These are phyloP conservation scores for Leccinum broughii DNA, from an alignment of 768 basidiomycete species.

Conservation along the genomic window DNA sequence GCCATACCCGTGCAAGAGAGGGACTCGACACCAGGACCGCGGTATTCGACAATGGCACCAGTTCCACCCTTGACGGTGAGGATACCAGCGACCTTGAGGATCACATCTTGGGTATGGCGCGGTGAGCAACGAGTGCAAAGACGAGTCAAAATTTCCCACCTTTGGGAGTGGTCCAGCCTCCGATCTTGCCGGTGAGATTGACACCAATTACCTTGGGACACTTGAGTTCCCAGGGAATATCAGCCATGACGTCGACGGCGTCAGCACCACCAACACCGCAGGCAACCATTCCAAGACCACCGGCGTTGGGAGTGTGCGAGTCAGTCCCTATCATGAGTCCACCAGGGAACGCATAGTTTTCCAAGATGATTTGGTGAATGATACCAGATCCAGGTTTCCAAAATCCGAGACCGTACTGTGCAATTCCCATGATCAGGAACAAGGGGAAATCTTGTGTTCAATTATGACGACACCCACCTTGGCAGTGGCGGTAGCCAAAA, in stretches of 20 bases:
- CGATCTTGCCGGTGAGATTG: slow-evolving; percentile 90
- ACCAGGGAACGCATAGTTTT: slow-evolving; percentile 99
- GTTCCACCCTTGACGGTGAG: slow-evolving; percentile 99
- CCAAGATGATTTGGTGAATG: slow-evolving; percentile 98
- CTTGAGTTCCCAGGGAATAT: slow-evolving; percentile 98
- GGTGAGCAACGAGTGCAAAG: slow-evolving; percentile 9
- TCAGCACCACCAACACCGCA: slow-evolving; percentile 99
- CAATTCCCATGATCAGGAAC: slow-evolving; percentile 1
- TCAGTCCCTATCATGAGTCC: slow-evolving; percentile 99
- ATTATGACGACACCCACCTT: slow-evolving; percentile 51
- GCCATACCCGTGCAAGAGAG: slow-evolving; percentile 99
- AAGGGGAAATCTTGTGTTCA: neutral
- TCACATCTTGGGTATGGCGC: slow-evolving; percentile 65
- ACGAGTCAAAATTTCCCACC: slow-evolving; percentile 44
- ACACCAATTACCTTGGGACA: slow-evolving; percentile 99
- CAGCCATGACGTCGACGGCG: slow-evolving; percentile 99
- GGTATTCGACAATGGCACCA: slow-evolving; percentile 98
- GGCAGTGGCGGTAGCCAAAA: slow-evolving; percentile 94
- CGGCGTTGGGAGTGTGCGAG: slow-evolving; percentile 98
- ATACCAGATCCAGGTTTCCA: slow-evolving; percentile 99
- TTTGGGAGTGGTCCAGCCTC: slow-evolving; percentile 98
- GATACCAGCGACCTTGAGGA: slow-evolving; percentile 98
- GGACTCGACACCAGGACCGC: slow-evolving; percentile 91
- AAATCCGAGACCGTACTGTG: slow-evolving; percentile 95
- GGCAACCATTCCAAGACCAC: slow-evolving; percentile 98